Evolutionary conservation across 2,329 filamentous ascomycete species (phyloP).

Genomic region (Penicillium frequentans): DNA sequence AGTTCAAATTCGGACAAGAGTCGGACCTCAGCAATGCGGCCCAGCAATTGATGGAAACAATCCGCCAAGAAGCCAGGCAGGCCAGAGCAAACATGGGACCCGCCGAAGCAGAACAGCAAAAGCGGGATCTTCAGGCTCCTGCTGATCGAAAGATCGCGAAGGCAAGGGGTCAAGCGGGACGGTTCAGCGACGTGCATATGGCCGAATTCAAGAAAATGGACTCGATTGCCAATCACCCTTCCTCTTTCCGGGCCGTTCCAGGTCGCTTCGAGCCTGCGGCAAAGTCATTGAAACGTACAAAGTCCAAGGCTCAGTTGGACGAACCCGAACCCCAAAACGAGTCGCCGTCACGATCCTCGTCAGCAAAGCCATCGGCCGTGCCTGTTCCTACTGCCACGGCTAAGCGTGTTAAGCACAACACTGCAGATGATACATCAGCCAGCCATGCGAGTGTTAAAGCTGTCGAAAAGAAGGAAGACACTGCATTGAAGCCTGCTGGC

Average conservation of each 20-base stretch:
- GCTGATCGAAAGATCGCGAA: conserved; percentile 71
- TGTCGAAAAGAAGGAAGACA: conserved; percentile 12
- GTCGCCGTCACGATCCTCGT: conserved; percentile 35
- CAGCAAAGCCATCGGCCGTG: conserved; percentile 29
- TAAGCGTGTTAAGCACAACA: conserved; percentile 70
- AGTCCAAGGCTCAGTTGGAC: conserved; percentile 65
- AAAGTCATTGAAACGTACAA: conserved; percentile 52
- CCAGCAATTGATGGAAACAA: conserved; percentile 61
- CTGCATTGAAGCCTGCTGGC: conserved; percentile 5
- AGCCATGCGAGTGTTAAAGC: conserved; percentile 42
- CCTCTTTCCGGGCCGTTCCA: conserved; percentile 61
- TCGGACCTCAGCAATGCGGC: conserved; percentile 51
- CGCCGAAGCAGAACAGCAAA: conserved; percentile 50
- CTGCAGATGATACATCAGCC: conserved; percentile 68
- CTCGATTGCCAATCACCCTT: conserved; percentile 84
- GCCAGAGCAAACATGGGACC: conserved; percentile 69
- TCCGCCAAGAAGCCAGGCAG: conserved; percentile 69
- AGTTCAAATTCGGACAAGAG: conserved; percentile 48
- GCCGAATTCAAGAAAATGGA: conserved; percentile 96
- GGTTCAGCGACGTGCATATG: conserved; percentile 84
- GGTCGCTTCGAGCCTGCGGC: conserved; percentile 42
- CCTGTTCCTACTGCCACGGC: conserved; percentile 47
- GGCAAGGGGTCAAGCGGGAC: conserved; percentile 72
- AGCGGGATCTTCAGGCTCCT: conserved; percentile 43
- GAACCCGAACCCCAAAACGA: conserved; percentile 53